A percentile compares a stretch with the other conserved stretches of the same genome.
phyloP scores from a whole-genome alignment of 768 basidiomycete species.

The Mycena rebaudengoi region DNA sequence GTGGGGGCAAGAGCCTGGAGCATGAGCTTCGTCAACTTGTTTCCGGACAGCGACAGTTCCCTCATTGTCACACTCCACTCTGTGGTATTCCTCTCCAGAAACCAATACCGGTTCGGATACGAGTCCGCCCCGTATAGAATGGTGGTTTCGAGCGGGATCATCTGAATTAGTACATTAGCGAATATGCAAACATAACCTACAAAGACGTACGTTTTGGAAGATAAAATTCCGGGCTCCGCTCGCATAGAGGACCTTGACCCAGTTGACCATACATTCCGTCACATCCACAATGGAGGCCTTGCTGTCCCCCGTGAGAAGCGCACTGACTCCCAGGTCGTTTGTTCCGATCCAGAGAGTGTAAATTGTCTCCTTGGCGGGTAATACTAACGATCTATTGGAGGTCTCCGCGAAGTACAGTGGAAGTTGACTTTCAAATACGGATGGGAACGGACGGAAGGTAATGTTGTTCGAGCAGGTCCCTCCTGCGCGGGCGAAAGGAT shows the following conservation, averaged over 20 bases:
- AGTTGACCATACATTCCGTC: constrained; percentile 64
- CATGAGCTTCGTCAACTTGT: constrained; percentile 59
- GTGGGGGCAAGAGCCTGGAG: constrained; percentile 56
- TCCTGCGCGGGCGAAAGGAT: constrained; percentile 67
- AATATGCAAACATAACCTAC: background rate
- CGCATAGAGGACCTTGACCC: constrained; percentile 63
- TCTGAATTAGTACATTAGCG: constrained; percentile 41
- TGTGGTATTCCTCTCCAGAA: constrained; percentile 58
- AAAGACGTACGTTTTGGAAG: constrained; percentile 66
- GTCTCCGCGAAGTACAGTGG: constrained; percentile 58
- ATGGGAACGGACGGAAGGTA: constrained; percentile 65
- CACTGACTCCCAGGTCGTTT: constrained; percentile 66
- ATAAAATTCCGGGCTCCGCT: constrained; percentile 72
- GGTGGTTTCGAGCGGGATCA: constrained; percentile 62
- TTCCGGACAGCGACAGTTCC: constrained; percentile 60
- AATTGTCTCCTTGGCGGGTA: constrained; percentile 56
- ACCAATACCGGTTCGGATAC: constrained; percentile 62
- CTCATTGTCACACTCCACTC: constrained; percentile 66
- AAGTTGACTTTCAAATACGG: constrained; percentile 65
- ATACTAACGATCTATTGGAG: constrained; percentile 48
- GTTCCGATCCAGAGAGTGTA: constrained; percentile 78
- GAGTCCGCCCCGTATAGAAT: constrained; percentile 56
- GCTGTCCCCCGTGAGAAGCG: constrained; percentile 59
- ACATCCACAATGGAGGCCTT: constrained; percentile 66
- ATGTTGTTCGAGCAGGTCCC: constrained; percentile 73